A percentile compares a stretch with the other conserved stretches of the same genome.
phyloP scores from a whole-genome alignment of 2,329 filamentous ascomycete species.

The Basipetospora sp. region DNA sequence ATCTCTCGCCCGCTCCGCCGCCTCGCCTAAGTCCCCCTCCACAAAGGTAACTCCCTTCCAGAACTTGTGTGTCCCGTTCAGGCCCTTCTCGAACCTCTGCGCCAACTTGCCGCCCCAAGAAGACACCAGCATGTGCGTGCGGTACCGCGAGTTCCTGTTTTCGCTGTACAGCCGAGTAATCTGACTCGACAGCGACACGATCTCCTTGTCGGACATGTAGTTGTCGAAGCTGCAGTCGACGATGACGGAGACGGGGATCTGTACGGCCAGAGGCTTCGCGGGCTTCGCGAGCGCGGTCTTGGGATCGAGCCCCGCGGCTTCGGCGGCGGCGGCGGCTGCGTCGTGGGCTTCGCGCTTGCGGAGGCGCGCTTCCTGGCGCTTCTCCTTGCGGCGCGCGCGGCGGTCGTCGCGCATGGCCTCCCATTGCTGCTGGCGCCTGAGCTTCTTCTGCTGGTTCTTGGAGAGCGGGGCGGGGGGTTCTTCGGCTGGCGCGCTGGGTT shows the following conservation, averaged over 20 bases:
- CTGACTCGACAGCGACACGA: slow-evolving; percentile 68
- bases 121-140: slow-evolving; percentile 59
- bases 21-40: slow-evolving; percentile 58
- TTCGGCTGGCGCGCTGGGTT: neutral
- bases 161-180: slow-evolving; percentile 81
- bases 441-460: slow-evolving; percentile 75
- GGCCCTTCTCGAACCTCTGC: slow-evolving; percentile 62
- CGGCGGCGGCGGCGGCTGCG: slow-evolving; percentile 31
- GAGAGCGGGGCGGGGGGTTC: neutral
- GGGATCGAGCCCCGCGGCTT: slow-evolving; percentile 28
- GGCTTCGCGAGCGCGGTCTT: slow-evolving; percentile 17
- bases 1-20: slow-evolving; percentile 48
- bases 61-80: slow-evolving; percentile 54
- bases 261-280: slow-evolving; percentile 26
- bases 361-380: slow-evolving; percentile 31
- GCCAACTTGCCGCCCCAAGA: slow-evolving; percentile 64
- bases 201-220: slow-evolving; percentile 75
- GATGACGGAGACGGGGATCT: slow-evolving; percentile 65
- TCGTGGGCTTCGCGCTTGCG: slow-evolving; percentile 36
- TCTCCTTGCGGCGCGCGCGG: slow-evolving; percentile 39
- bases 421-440: slow-evolving; percentile 58
- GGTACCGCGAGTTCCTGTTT: slow-evolving; percentile 55
- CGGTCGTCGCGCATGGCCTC: slow-evolving; percentile 53
- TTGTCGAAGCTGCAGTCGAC: slow-evolving; percentile 87
- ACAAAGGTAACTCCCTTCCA: slow-evolving; percentile 71